These are phyloP conservation scores for Barbatosphaeria neglecta DNA, from an alignment of 495 filamentous ascomycete genomes.

Conservation along the genomic window DNA sequence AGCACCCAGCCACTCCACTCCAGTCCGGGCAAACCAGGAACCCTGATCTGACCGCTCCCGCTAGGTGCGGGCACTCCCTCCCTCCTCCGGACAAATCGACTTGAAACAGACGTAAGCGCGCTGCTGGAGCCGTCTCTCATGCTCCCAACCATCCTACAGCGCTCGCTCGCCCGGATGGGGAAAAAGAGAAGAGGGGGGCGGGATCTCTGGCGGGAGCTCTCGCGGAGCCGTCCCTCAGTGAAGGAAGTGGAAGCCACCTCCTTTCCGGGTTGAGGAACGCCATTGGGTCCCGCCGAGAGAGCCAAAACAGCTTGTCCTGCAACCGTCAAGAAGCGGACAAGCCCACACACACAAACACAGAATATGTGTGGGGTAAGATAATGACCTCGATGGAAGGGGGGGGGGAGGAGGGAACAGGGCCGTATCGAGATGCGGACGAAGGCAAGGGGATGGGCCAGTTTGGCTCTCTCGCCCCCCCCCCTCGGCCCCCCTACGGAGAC, in stretches of 20 bases:
- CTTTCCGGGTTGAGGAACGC: neutral
- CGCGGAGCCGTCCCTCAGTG: neutral
- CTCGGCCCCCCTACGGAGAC: neutral
- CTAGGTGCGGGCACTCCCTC: neutral
- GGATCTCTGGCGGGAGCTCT: neutral
- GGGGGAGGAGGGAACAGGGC: too few relatives aligned
- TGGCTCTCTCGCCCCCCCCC: too few relatives aligned
- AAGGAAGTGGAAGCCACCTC: neutral
- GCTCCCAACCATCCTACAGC: neutral
- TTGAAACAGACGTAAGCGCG: constrained; percentile 1
- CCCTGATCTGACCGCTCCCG: too few relatives aligned
- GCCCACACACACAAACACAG: neutral
- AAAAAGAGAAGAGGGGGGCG: too few relatives aligned
- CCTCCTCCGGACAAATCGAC: neutral
- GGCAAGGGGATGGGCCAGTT: too few relatives aligned
- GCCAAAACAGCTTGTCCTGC: neutral
- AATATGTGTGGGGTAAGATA: neutral
- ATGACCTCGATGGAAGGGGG: too few relatives aligned
- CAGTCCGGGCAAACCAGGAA: neutral
- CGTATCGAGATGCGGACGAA: too few relatives aligned
- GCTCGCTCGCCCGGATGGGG: neutral
- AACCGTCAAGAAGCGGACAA: neutral
- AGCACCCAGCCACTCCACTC: neutral
- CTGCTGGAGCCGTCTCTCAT: neutral
- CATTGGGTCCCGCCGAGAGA: neutral